Evolutionary conservation across 768 basidiomycete genomes (phyloP), one percentile per base, ranked within the genome.

Genomic region (Kwoniella dejecticola): DNA sequence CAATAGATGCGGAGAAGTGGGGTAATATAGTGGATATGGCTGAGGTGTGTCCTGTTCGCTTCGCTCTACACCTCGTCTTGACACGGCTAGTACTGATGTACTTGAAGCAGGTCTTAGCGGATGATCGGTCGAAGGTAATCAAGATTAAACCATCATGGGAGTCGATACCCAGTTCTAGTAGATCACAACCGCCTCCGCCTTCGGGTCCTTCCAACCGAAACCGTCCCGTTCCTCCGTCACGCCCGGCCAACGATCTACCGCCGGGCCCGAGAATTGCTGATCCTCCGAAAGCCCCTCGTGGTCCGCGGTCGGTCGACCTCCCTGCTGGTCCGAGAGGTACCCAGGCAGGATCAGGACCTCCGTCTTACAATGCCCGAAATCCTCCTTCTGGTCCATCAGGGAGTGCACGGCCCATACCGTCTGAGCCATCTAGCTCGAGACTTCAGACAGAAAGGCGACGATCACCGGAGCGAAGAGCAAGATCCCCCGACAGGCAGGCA

Each of bases 21-120:
- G 21, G 23, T n/a, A 69, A 69, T 30, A 49, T 69, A 27, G 47
- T 49, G 3, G 64, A 65, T 40, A 69, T 69, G 57, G 56, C 60
- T 4, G 61, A 69, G 40, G 68, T 66, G 33, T 15, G 68, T 54
- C 2, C 8, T 23, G 12, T 36, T 36, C 33, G 7, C 33, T 11
- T 52, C 17, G n/a, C 6, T 31, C 6, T 26, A 7, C 4, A n/a
- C 23, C 33, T 57, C 44, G 45, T 42, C 6, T 19, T 29, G 21
- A 1, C 6, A 42, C 11, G 38, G 17, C 23, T 40, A 17, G 26
- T 10, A 31, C 53, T 62, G 44, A 62, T 21, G 13, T 17, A 1
- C 27, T 45, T n/a, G 4, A 19, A n/a, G n/a, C 27, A 64, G 63
- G 53, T 48, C 19, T 53, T 64, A n/a, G 52, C 36, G 6, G 50